phyloP scores from a whole-genome alignment of 768 basidiomycete genomes.

The Phanerochaete sordida region DNA sequence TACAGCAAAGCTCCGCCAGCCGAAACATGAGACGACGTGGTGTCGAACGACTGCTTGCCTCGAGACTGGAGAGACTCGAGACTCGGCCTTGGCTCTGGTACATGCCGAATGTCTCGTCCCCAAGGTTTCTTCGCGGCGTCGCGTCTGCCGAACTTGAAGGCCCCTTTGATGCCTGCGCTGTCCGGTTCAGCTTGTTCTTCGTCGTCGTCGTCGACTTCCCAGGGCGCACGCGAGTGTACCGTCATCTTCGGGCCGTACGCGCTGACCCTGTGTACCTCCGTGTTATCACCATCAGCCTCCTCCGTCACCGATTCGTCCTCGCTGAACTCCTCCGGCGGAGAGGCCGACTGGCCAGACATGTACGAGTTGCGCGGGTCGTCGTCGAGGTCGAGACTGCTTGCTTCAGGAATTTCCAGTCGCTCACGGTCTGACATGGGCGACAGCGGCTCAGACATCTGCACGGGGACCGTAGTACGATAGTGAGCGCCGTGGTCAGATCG shows the following conservation, averaged over 20 bases:
- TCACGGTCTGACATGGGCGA: slow-evolving; percentile 32
- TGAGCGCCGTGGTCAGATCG: slow-evolving; percentile 26
- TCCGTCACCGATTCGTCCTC: slow-evolving; percentile 15
- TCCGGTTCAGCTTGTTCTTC: slow-evolving; percentile 32
- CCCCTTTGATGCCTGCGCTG: slow-evolving; percentile 25
- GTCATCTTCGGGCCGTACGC: slow-evolving; percentile 81
- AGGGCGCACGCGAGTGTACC: slow-evolving; percentile 77
- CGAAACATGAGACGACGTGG: slow-evolving; percentile 46
- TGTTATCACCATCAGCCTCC: slow-evolving; percentile 38
- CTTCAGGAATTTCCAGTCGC: slow-evolving; percentile 42
- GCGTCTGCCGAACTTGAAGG: slow-evolving; percentile 24
- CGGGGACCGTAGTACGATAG: slow-evolving; percentile 22
- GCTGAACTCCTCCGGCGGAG: background rate
- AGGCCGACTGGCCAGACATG: background rate
- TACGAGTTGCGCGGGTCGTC: slow-evolving; percentile 30
- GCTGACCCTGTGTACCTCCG: slow-evolving; percentile 54
- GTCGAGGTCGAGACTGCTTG: slow-evolving; percentile 55
- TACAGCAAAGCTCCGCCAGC: slow-evolving; percentile 58
- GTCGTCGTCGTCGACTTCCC: slow-evolving; percentile 61
- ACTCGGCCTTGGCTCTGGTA: slow-evolving; percentile 48
- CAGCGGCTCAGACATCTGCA: slow-evolving; percentile 16
- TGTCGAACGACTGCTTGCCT: slow-evolving; percentile 58
- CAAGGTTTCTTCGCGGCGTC: slow-evolving; percentile 43
- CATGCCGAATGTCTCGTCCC: slow-evolving; percentile 39
- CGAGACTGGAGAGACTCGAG: slow-evolving; percentile 50